Evolutionary conservation across 2,329 filamentous ascomycete genomes (phyloP), one percentile per base, ranked within the genome.

Genomic region (Trichophyton mentagrophytes): DNA sequence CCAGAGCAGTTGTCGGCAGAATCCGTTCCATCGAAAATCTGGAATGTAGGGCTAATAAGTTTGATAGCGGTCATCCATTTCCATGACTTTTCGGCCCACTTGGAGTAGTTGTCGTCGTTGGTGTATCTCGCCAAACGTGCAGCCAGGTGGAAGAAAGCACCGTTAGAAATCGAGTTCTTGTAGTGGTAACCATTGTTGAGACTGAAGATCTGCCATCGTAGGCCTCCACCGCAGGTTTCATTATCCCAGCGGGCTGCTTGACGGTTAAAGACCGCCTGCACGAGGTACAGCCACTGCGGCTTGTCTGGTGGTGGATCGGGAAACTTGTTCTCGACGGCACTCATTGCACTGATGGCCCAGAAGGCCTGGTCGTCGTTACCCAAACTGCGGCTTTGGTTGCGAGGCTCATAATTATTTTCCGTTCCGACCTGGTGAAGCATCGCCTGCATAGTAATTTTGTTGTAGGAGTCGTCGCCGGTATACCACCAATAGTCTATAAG

Each of bases 151-250:
- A 83, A 82, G 62, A 83, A 77, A 36, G 76, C 80, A 2, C 81
- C 81, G 64, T 83, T 83, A 11, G 79, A 80, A 63, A 84, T 79
- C 22, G 78, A 77, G 65, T 84, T 84, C 65, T 83, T 83, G 66
- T 81, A 83, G 59, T 74, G 73, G 66, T 78, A 84, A 3, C 89
- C 89, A 61, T 79, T 82, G 74, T 90, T 90, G 75, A 85, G 88
- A 11, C 82, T 79, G 75, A 86, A 91, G 63, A 95, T 87, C 75
- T 95, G 90, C 90, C 90, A 95, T 64, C 87, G 83, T 65, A 95
- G 73, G 8, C 90, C 90, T 57, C 90, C 90, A 55, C 75, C 78
- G 71, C 90, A 95, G 0, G 78, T 78, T 0, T 74, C 67, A 1
- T 73, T 75, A 66, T 93, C 85, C 86, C 88, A 92, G 22, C 89